Evolutionary conservation across 1,139 yeast genomes (phyloP).

Genomic region (Kluyveromyces sp.): DNA sequence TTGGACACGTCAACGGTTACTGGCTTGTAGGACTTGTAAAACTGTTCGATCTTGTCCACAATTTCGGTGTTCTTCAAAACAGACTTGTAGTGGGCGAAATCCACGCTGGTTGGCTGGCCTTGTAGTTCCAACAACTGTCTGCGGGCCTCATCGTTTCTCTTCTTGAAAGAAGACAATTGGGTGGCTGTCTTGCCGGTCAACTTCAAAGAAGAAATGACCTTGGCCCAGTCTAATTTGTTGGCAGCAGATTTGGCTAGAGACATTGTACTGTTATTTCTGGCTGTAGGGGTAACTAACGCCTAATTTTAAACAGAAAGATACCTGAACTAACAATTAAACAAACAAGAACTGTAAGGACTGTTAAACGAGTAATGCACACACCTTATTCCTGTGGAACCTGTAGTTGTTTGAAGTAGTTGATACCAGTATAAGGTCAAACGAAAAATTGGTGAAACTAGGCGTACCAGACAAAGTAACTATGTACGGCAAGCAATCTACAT

Average conservation of each 20-base stretch:
- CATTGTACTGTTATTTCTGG: conserved; percentile 16
- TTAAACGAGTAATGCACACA: too few relatives aligned
- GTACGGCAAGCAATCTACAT: not conserved
- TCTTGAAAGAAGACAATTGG: conserved; percentile 85
- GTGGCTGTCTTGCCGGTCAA: conserved; percentile 89
- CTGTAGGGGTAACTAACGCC: not conserved
- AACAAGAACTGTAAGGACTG: too few relatives aligned
- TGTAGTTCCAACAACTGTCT: conserved; percentile 65
- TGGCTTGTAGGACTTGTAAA: conserved; percentile 71
- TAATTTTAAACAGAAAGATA: not conserved
- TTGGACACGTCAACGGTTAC: conserved; percentile 78
- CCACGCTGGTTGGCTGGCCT: conserved; percentile 68
- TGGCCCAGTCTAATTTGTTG: conserved; percentile 91
- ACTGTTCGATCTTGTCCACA: conserved; percentile 74
- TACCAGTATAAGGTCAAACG: not conserved
- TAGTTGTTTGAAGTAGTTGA: not conserved
- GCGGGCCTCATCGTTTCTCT: conserved; percentile 98
- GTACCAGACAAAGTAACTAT: not conserved
- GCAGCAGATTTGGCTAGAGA: conserved; percentile 55
- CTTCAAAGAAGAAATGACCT: conserved; percentile 81
- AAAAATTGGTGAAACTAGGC: not conserved
- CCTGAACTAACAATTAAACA: too few relatives aligned
- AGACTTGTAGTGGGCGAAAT: conserved; percentile 73
- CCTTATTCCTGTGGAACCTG: too few relatives aligned
- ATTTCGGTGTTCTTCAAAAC: conserved; percentile 75